Conservation (phyloP, 768 basidiomycete genomes). For the Boletus sp. region DNA sequence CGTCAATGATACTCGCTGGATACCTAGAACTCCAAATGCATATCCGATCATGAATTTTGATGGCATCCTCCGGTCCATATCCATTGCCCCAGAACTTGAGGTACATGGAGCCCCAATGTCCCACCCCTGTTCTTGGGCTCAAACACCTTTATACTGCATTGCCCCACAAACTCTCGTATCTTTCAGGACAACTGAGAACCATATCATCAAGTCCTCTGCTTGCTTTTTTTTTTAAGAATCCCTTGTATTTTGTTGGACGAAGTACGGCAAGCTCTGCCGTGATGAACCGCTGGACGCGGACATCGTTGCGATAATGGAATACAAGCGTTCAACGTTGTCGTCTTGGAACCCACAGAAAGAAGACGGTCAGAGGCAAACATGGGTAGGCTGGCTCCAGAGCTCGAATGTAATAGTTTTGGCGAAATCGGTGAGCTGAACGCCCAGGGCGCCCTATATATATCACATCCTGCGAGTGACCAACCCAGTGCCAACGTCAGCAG, state of each 20-base stretch:
- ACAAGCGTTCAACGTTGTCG: constrained; percentile 2
- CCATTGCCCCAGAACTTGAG: constrained; percentile 32
- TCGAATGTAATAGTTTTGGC: background rate
- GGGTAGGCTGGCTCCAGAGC: background rate
- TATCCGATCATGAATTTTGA: constrained; percentile 34
- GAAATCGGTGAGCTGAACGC: background rate
- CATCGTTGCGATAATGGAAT: constrained; percentile 4
- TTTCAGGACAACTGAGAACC: constrained; percentile 10
- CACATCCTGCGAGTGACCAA: too few relatives aligned
- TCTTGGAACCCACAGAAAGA: constrained; percentile 9
- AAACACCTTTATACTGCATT: constrained; percentile 11
- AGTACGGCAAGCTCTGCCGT: constrained; percentile 1
- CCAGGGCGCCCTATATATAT: too few relatives aligned
- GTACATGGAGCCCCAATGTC: constrained; percentile 14
- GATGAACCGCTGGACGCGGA: constrained; percentile 6
- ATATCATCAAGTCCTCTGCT: constrained; percentile 7
- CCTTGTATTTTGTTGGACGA: constrained; percentile 5
- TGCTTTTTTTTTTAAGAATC: background rate
- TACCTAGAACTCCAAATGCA: constrained; percentile 24
- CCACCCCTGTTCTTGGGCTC: constrained; percentile 28
- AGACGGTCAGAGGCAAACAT: constrained; percentile 12
- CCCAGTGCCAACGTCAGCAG: background rate
- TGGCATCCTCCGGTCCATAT: too few relatives aligned
- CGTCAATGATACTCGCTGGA: constrained; percentile 30
- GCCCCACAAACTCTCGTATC: constrained; percentile 6